These are phyloP conservation scores for Posidonia australis DNA, from an alignment of 106 monocot genomes.

Conservation along the genomic window DNA sequence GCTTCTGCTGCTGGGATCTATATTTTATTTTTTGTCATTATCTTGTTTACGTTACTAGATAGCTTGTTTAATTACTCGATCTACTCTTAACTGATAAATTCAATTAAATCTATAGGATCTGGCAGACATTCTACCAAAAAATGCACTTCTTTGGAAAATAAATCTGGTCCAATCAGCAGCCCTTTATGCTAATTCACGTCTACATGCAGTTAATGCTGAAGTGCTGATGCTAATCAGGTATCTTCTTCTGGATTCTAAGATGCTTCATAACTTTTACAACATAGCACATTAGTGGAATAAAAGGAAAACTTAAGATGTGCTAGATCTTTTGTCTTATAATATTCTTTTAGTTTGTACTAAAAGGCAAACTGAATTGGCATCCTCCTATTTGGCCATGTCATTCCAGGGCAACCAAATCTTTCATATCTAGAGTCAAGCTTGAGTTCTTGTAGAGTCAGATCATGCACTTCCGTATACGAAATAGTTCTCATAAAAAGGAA, in stretches of 20 bases:
- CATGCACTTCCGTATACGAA: too few relatives aligned
- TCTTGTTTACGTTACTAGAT: background rate
- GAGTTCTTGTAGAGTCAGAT: too few relatives aligned
- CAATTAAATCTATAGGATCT: conserved; percentile 51
- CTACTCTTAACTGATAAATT: conserved; percentile 1
- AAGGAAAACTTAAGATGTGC: too few relatives aligned
- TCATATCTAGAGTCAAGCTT: too few relatives aligned
- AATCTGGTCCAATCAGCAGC: conserved; percentile 64
- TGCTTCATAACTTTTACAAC: background rate
- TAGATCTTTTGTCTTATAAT: too few relatives aligned
- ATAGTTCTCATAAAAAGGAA: too few relatives aligned
- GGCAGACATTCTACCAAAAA: conserved; percentile 66
- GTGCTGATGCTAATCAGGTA: conserved; percentile 83
- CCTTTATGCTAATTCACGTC: conserved; percentile 75
- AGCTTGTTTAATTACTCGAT: background rate
- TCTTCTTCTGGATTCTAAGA: background rate
- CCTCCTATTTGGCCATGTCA: too few relatives aligned
- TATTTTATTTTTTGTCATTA: background rate
- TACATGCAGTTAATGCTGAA: conserved; percentile 78
- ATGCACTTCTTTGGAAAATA: conserved; percentile 77
- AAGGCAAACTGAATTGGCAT: too few relatives aligned
- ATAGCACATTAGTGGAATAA: too few relatives aligned
- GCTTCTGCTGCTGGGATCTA: too few relatives aligned
- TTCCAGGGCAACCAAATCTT: too few relatives aligned
- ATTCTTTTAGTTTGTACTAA: too few relatives aligned